Conservation (phyloP, 805 yeast species). For the Ogataea methylovora region DNA sequence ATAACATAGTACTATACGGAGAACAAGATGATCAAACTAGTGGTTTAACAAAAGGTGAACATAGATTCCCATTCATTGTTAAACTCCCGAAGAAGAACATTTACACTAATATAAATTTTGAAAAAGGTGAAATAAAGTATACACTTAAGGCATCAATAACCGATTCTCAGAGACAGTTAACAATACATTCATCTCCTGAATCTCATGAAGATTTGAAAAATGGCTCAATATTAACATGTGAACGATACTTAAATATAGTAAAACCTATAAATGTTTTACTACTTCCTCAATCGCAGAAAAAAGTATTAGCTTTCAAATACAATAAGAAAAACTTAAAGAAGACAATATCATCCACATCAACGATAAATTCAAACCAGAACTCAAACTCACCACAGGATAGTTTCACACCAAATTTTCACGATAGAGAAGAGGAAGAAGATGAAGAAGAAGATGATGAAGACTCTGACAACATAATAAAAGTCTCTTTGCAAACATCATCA, state of each 20-base stretch:
- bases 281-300: slow-evolving; percentile 61
- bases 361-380: slow-evolving; percentile 22
- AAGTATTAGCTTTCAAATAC: slow-evolving; percentile 53
- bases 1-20: slow-evolving; percentile 55
- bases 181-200: not conserved
- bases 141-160: slow-evolving; percentile 41
- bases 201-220: slow-evolving; percentile 6
- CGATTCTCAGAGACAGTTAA: slow-evolving; percentile 2
- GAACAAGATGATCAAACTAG: slow-evolving; percentile 12
- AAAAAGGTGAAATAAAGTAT: slow-evolving; percentile 76
- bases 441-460: too few species aligned
- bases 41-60: slow-evolving; percentile 79
- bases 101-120: slow-evolving; percentile 72
- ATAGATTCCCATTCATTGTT: slow-evolving; percentile 79
- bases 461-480: slow-evolving; percentile 28
- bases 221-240: slow-evolving; percentile 36
- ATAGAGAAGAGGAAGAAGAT: too few species aligned
- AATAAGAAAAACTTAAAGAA: slow-evolving; percentile 27
- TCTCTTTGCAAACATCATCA: slow-evolving; percentile 41
- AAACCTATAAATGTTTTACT: slow-evolving; percentile 70
- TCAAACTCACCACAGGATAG: not conserved
- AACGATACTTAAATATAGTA: slow-evolving; percentile 49
- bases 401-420: not conserved
- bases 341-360: slow-evolving; percentile 33
- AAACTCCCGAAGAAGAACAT: slow-evolving; percentile 69